A percentile compares a stretch with the other conserved stretches of the same genome.
Conservation (phyloP, 208 protist genomes). For the Angomonas deanei region DNA sequence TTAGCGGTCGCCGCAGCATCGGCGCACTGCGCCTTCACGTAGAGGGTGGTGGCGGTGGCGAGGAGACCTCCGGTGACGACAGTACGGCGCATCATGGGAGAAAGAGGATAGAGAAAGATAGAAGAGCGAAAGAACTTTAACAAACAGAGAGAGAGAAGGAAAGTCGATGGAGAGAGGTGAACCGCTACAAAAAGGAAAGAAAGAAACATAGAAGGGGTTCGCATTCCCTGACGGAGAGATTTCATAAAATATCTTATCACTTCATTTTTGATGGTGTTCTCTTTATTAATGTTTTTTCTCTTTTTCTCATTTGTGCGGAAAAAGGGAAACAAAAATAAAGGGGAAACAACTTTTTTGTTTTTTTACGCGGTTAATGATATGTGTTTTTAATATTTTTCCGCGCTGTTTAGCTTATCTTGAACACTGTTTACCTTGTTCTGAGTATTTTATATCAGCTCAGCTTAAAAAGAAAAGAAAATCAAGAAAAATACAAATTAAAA, state of each 20-base stretch:
- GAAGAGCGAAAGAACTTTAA: too few relatives aligned
- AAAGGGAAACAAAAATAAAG: not conserved
- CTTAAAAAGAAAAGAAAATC: too few relatives aligned
- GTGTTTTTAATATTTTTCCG: not conserved
- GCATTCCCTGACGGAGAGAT: not conserved
- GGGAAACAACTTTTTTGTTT: not conserved
- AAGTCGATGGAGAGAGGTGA: not conserved
- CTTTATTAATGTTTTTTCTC: not conserved
- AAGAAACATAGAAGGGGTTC: not conserved
- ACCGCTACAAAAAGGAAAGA: not conserved
- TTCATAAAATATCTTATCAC: not conserved
- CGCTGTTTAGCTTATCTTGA: not conserved
- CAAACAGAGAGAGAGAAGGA: slow-evolving; percentile 12
- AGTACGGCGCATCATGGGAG: too few relatives aligned
- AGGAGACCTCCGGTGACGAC: too few relatives aligned
- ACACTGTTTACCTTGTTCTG: too few relatives aligned
- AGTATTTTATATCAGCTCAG: too few relatives aligned
- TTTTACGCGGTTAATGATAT: not conserved
- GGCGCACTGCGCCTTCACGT: too few relatives aligned
- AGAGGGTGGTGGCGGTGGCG: too few relatives aligned
- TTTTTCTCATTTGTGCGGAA: not conserved
- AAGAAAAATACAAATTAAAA: too few relatives aligned
- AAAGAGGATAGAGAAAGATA: not conserved
- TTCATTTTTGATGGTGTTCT: not conserved
- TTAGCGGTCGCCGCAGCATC: too few relatives aligned